A percentile compares a stretch with the other conserved stretches of the same genome.
Conservation (phyloP, 2,329 filamentous ascomycete species). For the Niveomyces coronatus region DNA sequence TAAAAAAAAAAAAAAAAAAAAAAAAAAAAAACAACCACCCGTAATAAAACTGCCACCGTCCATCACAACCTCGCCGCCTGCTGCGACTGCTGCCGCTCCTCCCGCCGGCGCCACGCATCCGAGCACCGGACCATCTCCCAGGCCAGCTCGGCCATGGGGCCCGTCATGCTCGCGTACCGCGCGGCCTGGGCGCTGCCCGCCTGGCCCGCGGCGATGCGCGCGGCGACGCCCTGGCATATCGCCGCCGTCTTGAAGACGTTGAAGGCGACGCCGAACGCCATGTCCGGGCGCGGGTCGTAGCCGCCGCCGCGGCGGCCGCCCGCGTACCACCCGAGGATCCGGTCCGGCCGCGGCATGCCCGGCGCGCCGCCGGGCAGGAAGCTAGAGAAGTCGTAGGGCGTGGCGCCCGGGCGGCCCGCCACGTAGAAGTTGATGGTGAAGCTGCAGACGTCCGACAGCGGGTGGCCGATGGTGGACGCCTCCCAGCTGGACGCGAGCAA, state of each 20-base stretch:
- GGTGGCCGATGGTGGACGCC: slow-evolving; percentile 86
- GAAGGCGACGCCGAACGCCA: slow-evolving; percentile 53
- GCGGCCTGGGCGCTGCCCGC: slow-evolving; percentile 78
- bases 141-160: slow-evolving; percentile 64
- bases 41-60: too few species aligned
- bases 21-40: too few species aligned
- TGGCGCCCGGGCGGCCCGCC: background rate
- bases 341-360: slow-evolving; percentile 43
- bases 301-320: slow-evolving; percentile 46
- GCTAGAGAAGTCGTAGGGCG: slow-evolving; percentile 13
- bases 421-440: slow-evolving; percentile 29
- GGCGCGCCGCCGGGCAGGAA: slow-evolving; percentile 55
- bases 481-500: slow-evolving; percentile 62
- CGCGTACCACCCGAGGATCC: slow-evolving; percentile 32
- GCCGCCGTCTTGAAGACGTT: slow-evolving; percentile 49
- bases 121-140: slow-evolving; percentile 58
- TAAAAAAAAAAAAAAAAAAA: too few species aligned
- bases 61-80: slow-evolving; percentile 19
- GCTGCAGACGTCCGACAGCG: slow-evolving; percentile 73
- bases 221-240: slow-evolving; percentile 81
- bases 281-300: slow-evolving; percentile 57
- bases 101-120: slow-evolving; percentile 15
- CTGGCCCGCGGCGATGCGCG: slow-evolving; percentile 72
- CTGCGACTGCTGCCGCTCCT: too few species aligned
- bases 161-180: slow-evolving; percentile 59